Base-by-base conservation (phyloP, 2,329 filamentous ascomycete species). In the Arthroderma sp. region DNA sequence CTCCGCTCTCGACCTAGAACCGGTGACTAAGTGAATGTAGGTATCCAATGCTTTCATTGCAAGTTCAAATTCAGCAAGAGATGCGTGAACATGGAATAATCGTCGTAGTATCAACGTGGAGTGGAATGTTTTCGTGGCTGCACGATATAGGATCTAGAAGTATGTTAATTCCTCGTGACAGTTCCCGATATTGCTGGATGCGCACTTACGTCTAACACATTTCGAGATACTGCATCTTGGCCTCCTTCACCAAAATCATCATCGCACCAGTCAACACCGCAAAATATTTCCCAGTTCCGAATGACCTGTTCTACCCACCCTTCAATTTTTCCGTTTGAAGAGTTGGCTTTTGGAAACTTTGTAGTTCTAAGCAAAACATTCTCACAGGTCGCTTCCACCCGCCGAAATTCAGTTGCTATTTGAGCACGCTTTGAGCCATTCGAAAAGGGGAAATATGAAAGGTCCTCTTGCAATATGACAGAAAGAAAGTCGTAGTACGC, bases 121-220 rank as follows among this genome's bases (percentile, higher is more conserved):
- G 64, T 98, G 91, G 58, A 91, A 98, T 0, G 88, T 94, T 63
- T 91, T 94, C 6, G 83, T 86, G 5, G 89, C 86, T 22, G 88
- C 86, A 34, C 83, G 82, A 63, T 96, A 98, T 5, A 98, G 72
- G 29, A 87, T 84, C 62, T 91, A 45, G 33, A 32, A 40, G 22
- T 3, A 33, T 10, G 37, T 43, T 30, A 48, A 34, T n/a, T 22
- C 15, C 15, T 42, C 32, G 11, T 42, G 59, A n/a, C 6, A 37
- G 8, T 2, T 5, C 37, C 40, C 29, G 27, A 22, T 31, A 11
- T 9, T 22, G 3, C 28, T 15, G 34, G 11, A 11, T 34, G 6
- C 37, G 40, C 38, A 58, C 66, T 54, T 61, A 74, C 72, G 55
- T 80, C 88, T 36, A 98, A 74, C 30, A 93, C 79, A 42, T 80